Evolutionary conservation across 768 basidiomycete genomes (phyloP).

Genomic region (Leccinum obscurum): DNA sequence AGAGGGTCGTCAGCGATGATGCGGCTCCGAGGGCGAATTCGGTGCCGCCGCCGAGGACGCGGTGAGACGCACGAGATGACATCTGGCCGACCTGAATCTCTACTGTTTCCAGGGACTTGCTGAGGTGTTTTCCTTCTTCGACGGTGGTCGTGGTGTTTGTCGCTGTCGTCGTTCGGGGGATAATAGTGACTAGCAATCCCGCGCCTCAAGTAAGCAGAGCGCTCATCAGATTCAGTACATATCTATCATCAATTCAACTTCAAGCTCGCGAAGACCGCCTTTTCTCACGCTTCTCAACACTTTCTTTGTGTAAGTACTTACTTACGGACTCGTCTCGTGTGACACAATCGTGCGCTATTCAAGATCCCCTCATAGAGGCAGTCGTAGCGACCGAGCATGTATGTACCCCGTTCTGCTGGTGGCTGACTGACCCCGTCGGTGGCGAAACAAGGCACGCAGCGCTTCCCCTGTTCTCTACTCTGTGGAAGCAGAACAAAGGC

Average conservation of each 20-base stretch:
- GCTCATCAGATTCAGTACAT: too few relatives aligned
- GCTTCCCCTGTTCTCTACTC: slow-evolving; percentile 57
- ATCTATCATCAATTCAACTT: background rate
- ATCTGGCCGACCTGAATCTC: too few relatives aligned
- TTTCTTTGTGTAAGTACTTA: slow-evolving; percentile 54
- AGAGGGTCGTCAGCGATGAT: too few relatives aligned
- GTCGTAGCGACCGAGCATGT: slow-evolving; percentile 75
- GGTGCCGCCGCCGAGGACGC: too few relatives aligned
- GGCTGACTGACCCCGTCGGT: slow-evolving; percentile 49
- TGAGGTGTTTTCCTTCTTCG: too few relatives aligned
- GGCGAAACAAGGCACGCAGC: slow-evolving; percentile 76
- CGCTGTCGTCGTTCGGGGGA: too few relatives aligned
- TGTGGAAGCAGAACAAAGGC: slow-evolving; percentile 72
- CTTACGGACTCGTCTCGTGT: slow-evolving; percentile 74
- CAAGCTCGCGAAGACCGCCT: slow-evolving; percentile 4
- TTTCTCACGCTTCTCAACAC: slow-evolving; percentile 56
- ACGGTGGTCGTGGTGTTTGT: too few relatives aligned
- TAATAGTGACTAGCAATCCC: too few relatives aligned
- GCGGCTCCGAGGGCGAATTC: too few relatives aligned
- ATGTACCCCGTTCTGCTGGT: slow-evolving; percentile 12
- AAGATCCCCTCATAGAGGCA: slow-evolving; percentile 55
- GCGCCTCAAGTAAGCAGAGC: too few relatives aligned
- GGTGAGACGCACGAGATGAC: too few relatives aligned
- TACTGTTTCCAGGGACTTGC: too few relatives aligned
- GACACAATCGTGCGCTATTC: slow-evolving; percentile 57